These are phyloP conservation scores for Talaromyces verruculosus DNA, from an alignment of 2,329 filamentous ascomycete genomes.

Conservation along the genomic window DNA sequence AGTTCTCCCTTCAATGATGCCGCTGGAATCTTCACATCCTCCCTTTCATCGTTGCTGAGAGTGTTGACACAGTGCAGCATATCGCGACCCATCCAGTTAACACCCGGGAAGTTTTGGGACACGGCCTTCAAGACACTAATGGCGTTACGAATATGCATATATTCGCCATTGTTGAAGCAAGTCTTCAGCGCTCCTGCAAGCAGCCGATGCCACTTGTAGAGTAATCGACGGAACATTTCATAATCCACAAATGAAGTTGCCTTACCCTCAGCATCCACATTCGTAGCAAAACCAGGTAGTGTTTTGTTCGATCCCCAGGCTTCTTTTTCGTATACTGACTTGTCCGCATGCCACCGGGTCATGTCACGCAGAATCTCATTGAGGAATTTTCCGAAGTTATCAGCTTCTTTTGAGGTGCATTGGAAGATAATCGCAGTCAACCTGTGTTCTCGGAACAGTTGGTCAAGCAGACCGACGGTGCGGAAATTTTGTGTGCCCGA, in stretches of 20 bases:
- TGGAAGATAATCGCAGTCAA: slow-evolving; percentile 81
- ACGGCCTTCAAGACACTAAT: slow-evolving; percentile 84
- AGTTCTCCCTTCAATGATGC: slow-evolving; percentile 52
- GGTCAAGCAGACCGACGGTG: slow-evolving; percentile 77
- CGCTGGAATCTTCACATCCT: slow-evolving; percentile 52
- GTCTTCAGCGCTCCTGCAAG: slow-evolving; percentile 76
- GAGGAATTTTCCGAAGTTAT: slow-evolving; percentile 89
- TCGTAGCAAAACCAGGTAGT: slow-evolving; percentile 75
- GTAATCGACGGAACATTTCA: slow-evolving; percentile 78
- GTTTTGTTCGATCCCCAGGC: slow-evolving; percentile 66
- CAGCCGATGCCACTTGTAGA: slow-evolving; percentile 88
- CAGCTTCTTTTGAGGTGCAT: slow-evolving; percentile 85
- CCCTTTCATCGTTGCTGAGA: slow-evolving; percentile 47
- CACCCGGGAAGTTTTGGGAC: slow-evolving; percentile 77
- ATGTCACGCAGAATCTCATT: slow-evolving; percentile 79
- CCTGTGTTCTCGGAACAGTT: slow-evolving; percentile 79
- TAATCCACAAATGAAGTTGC: slow-evolving; percentile 74
- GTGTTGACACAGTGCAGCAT: slow-evolving; percentile 46
- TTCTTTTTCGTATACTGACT: slow-evolving; percentile 75
- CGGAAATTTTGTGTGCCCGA: slow-evolving; percentile 83
- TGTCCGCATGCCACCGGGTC: slow-evolving; percentile 78
- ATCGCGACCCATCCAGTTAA: slow-evolving; percentile 76
- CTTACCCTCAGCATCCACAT: slow-evolving; percentile 68
- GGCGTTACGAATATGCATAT: slow-evolving; percentile 96
- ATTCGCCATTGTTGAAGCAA: slow-evolving; percentile 80